Evolutionary conservation across 2,329 filamentous ascomycete genomes (phyloP), one percentile per base, ranked within the genome.

Genomic region (Colletotrichum tanaceti): DNA sequence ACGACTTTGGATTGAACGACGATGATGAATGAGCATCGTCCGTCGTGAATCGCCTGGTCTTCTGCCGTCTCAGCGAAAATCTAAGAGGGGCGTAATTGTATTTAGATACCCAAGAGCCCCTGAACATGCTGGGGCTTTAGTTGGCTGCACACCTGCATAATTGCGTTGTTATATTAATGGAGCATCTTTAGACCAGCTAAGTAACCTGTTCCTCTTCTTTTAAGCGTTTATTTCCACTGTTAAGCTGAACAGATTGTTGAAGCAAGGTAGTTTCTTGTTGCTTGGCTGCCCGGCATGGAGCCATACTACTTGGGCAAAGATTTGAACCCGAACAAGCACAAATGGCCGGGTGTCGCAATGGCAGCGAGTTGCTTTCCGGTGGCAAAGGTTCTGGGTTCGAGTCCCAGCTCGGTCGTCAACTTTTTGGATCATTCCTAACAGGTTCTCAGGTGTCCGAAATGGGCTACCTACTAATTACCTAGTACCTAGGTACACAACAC

Each of bases 371-470:
- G 73, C 75, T 76, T 77, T 78, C 76, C 75, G 76, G 76, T 77
- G 76, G 76, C 73, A 73, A 75, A 78, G 74, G 74, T 58, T 78
- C 71, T 73, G 76, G 76, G 76, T 77, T 78, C 76, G 76, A 78
- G 74, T 75, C 76, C 75, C 76, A 74, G 73, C 73, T 50, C 64
- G 49, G 73, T 77, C 70, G 77, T 5, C n/a, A n/a, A 44, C 5
- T 10, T 4, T 10, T 75, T n/a, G n/a, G n/a, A n/a, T n/a, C n/a
- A n/a, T n/a, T n/a, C n/a, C n/a, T n/a, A n/a, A n/a, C n/a, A n/a
- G n/a, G n/a, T n/a, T n/a, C n/a, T n/a, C n/a, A n/a, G n/a, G n/a
- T n/a, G n/a, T n/a, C n/a, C n/a, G n/a, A n/a, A n/a, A n/a, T n/a
- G n/a, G n/a, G n/a, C n/a, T n/a, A n/a, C n/a, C n/a, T n/a, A n/a